A percentile compares a stretch with the other conserved stretches of the same genome.
These are phyloP conservation scores for Ceratopteris richardii DNA, from an alignment of 75 land plant genomes.

Conservation along the genomic window DNA sequence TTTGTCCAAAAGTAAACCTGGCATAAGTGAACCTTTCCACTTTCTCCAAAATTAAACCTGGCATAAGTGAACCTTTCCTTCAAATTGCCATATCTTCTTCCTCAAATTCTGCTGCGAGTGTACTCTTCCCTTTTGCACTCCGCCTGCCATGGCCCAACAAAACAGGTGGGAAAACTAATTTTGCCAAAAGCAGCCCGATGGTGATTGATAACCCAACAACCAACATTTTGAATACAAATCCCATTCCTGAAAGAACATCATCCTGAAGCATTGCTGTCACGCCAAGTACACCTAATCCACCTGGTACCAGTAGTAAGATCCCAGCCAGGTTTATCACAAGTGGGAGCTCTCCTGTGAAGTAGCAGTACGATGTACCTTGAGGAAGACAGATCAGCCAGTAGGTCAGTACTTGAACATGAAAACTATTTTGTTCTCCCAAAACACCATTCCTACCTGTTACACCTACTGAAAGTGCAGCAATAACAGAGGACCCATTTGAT, in stretches of 20 bases:
- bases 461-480: constrained; percentile 32
- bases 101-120: constrained; percentile 21
- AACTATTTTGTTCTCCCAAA: too few relatives aligned
- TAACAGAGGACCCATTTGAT: constrained; percentile 21
- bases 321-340: constrained; percentile 29
- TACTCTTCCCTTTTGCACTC: constrained; percentile 11
- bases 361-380: constrained; percentile 26
- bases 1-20: too few relatives aligned
- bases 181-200: constrained; percentile 25
- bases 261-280: constrained; percentile 26
- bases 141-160: constrained; percentile 19
- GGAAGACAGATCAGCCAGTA: neutral
- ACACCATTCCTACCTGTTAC: constrained; percentile 25
- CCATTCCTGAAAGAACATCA: constrained; percentile 32
- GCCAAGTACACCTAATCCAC: constrained; percentile 30
- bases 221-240: constrained; percentile 32
- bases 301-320: constrained; percentile 24
- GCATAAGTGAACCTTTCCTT: too few relatives aligned
- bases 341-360: constrained; percentile 26
- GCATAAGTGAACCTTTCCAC: too few relatives aligned
- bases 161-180: constrained; percentile 19
- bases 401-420: neutral
- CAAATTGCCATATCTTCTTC: constrained; percentile 29
- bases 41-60: too few relatives aligned
- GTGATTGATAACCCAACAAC: constrained; percentile 33